These are phyloP conservation scores for Russula foetens DNA, from an alignment of 768 basidiomycete genomes.

Conservation along the genomic window DNA sequence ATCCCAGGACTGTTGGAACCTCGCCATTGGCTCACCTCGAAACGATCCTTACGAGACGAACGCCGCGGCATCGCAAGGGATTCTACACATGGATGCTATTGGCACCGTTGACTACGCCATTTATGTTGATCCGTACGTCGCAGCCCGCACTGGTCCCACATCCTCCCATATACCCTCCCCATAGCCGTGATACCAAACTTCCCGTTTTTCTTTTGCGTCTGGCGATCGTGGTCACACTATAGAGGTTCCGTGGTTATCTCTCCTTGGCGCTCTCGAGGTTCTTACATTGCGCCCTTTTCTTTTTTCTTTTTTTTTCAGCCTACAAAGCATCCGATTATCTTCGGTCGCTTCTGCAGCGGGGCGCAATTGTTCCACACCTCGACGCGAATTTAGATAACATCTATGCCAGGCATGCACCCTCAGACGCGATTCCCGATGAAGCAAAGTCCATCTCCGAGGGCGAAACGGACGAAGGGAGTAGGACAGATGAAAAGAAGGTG, in stretches of 20 bases:
- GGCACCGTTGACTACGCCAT: conserved; percentile 67
- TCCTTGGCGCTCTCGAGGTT: neutral
- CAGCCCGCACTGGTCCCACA: neutral
- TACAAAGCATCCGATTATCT: conserved; percentile 67
- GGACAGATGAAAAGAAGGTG: conserved; percentile 24
- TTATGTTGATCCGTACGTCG: conserved; percentile 64
- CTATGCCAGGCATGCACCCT: conserved; percentile 34
- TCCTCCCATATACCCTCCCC: neutral
- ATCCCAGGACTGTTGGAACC: conserved; percentile 36
- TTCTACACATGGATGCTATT: conserved; percentile 58
- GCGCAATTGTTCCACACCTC: conserved; percentile 47
- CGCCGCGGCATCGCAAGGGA: conserved; percentile 57
- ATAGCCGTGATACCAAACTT: conserved; percentile 75
- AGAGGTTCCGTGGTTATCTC: conserved; percentile 39
- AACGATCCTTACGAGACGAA: conserved; percentile 43
- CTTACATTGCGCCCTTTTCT: neutral
- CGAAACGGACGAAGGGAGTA: neutral
- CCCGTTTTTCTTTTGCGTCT: conserved; percentile 78
- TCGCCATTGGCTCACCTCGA: conserved; percentile 39
- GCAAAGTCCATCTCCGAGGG: neutral
- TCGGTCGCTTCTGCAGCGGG: conserved; percentile 46
- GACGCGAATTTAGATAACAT: conserved; percentile 48
- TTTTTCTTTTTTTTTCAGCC: conserved; percentile 32
- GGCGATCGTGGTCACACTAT: conserved; percentile 83
- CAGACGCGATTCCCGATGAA: conserved; percentile 13